Evolutionary conservation across 805 yeast genomes (phyloP), one percentile per base, ranked within the genome.

Genomic region (Lachancea sp.): DNA sequence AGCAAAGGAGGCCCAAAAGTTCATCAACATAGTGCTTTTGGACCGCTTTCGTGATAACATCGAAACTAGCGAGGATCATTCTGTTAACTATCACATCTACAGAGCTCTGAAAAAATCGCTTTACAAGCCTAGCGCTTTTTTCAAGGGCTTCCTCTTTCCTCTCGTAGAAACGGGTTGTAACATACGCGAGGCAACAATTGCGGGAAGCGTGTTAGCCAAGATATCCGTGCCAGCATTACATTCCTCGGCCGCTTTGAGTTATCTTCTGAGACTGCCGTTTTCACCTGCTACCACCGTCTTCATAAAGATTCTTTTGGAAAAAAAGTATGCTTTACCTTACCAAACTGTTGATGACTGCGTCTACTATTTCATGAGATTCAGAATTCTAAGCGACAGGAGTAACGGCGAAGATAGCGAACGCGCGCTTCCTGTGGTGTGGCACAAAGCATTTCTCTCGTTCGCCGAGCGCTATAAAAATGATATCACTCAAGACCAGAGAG

Each of bases 401-500:
- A 60, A 63, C 49, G 66, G 65, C 55, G 69, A 67, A 40, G 67
- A 67, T 39, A 65, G 74, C 45, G 67, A 67, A 16, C 65, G 71
- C 41, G 60, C 76, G 41, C 73, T 93, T 60, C 98, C 99, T 7
- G 85, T 93, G 15, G 91, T 91, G 31, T 93, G 99, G 98, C 98
- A 95, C 65, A 95, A 91, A 65, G 91, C 97, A 2, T 85, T 93
- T 60, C 73, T 93, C 46, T 83, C 93, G 1, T 93, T 93, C 70
- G 95, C 97, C 30, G 97, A 90, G 69, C 77, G 96, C 52, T 93
- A 93, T 64, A 93, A 91, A 66, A 91, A 93, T 61, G 99, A 93
- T 72, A 87, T 93, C 48, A 93, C 99, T n/a, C 96, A 88, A 57
- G 99, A 93, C 63, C 99, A 93, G 72, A 78, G 96, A 63, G 99